These are phyloP conservation scores for Daldinia loculata DNA, from an alignment of 495 filamentous ascomycete species.

Conservation along the genomic window DNA sequence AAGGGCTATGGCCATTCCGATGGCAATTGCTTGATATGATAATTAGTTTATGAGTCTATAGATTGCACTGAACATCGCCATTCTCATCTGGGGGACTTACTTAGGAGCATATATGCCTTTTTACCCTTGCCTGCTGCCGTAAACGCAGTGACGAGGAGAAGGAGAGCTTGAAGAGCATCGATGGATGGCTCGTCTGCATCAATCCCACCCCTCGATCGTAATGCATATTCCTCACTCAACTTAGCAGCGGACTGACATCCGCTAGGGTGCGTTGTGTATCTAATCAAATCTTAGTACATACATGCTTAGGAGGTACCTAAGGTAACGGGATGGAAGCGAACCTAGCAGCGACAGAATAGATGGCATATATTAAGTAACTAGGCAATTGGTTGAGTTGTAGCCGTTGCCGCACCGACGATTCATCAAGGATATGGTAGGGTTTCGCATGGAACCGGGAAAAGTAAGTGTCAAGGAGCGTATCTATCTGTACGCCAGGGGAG, in stretches of 20 bases:
- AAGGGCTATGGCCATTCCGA: conserved; percentile 81
- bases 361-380: conserved; percentile 68
- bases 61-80: background rate
- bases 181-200: conserved; percentile 82
- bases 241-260: conserved; percentile 68
- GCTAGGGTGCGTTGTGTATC: conserved; percentile 69
- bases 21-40: conserved; percentile 67
- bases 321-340: conserved; percentile 49
- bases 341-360: conserved; percentile 77
- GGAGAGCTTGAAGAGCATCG: conserved; percentile 75
- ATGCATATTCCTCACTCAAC: conserved; percentile 72
- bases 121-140: conserved; percentile 82
- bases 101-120: conserved; percentile 84
- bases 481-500: conserved; percentile 56
- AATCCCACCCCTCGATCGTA: conserved; percentile 70
- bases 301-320: background rate
- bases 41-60: conserved; percentile 14
- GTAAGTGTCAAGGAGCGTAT: conserved; percentile 76
- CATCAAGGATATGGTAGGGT: conserved; percentile 80
- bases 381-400: conserved; percentile 73
- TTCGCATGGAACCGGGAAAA: conserved; percentile 80
- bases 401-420: conserved; percentile 71
- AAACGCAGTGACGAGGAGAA: conserved; percentile 78
- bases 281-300: conserved; percentile 42
- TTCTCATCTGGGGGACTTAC: conserved; percentile 55